These are phyloP conservation scores for Rhizopogon vesiculosus DNA, from an alignment of 768 basidiomycete species.

Conservation along the genomic window DNA sequence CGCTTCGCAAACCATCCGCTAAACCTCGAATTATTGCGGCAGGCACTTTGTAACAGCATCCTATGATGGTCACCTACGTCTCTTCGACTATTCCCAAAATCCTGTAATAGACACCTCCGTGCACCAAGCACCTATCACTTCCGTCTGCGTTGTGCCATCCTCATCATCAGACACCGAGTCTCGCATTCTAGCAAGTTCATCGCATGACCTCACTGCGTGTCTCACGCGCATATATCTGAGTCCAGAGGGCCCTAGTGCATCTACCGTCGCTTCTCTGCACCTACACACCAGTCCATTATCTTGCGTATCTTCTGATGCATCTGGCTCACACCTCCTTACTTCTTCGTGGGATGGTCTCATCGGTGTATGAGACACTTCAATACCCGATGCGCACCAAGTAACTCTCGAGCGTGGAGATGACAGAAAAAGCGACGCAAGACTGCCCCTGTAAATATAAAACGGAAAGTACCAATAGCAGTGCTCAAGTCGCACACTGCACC, in stretches of 20 bases:
- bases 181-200: slow-evolving; percentile 57
- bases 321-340: slow-evolving; percentile 68
- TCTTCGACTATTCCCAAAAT: slow-evolving; percentile 68
- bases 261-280: slow-evolving; percentile 64
- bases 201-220: slow-evolving; percentile 74
- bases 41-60: slow-evolving; percentile 76
- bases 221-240: slow-evolving; percentile 31
- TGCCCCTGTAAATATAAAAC: slow-evolving; percentile 34
- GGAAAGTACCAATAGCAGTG: slow-evolving; percentile 67
- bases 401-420: slow-evolving; percentile 15
- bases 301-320: slow-evolving; percentile 50
- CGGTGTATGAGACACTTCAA: slow-evolving; percentile 70
- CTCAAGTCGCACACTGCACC: slow-evolving; percentile 82
- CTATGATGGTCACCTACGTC: slow-evolving; percentile 74
- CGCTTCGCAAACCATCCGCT: neutral
- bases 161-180: slow-evolving; percentile 21
- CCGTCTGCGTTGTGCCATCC: slow-evolving; percentile 50
- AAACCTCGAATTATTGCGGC: slow-evolving; percentile 8
- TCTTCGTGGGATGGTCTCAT: slow-evolving; percentile 86
- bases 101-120: slow-evolving; percentile 42
- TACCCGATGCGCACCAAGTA: slow-evolving; percentile 64
- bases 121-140: slow-evolving; percentile 68
- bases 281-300: slow-evolving; percentile 83
- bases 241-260: slow-evolving; percentile 23
- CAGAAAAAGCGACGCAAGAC: slow-evolving; percentile 61